Percentiles rank a stretch among this genome's conserved stretches.
Conservation (phyloP, 257 asterid genomes). For the Salvia rosmarinus region DNA sequence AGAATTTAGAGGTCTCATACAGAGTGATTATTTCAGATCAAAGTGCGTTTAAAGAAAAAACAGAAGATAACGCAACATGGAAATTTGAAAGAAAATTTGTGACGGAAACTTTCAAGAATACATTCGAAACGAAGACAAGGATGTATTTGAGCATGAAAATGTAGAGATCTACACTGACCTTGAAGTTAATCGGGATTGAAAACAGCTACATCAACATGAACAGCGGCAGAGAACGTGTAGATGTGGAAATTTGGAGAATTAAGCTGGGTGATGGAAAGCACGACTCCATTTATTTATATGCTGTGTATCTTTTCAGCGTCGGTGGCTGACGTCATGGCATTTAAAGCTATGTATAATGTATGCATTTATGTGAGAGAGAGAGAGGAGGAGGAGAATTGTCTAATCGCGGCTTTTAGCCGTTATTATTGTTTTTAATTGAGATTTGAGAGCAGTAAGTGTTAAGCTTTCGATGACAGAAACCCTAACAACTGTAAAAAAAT, state of each 20-base stretch:
- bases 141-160: neutral
- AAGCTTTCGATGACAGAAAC: neutral
- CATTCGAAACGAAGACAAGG: conserved; percentile 6
- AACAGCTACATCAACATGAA: conserved; percentile 22
- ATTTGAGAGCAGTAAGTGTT: neutral
- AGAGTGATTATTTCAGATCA: conserved; percentile 28
- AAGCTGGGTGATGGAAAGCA: neutral
- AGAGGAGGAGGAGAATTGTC: neutral
- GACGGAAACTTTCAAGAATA: conserved; percentile 7
- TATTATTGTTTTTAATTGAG: neutral
- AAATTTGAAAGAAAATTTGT: conserved; percentile 21
- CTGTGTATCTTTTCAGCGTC: conserved; percentile 24
- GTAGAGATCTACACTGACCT: conserved; percentile 37
- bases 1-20: conserved; percentile 1
- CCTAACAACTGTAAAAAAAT: neutral
- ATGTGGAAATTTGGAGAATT: conserved; percentile 32
- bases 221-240: conserved; percentile 33
- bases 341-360: too few species aligned
- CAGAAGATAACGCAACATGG: neutral
- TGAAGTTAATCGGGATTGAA: conserved; percentile 14
- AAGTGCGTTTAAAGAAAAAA: neutral
- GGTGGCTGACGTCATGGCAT: conserved; percentile 32
- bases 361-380: too few species aligned
- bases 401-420: neutral
- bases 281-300: conserved; percentile 26